Percentiles rank a stretch among this genome's conserved stretches.
Conservation (phyloP, 768 basidiomycete genomes). For the Boletus reticulatus region DNA sequence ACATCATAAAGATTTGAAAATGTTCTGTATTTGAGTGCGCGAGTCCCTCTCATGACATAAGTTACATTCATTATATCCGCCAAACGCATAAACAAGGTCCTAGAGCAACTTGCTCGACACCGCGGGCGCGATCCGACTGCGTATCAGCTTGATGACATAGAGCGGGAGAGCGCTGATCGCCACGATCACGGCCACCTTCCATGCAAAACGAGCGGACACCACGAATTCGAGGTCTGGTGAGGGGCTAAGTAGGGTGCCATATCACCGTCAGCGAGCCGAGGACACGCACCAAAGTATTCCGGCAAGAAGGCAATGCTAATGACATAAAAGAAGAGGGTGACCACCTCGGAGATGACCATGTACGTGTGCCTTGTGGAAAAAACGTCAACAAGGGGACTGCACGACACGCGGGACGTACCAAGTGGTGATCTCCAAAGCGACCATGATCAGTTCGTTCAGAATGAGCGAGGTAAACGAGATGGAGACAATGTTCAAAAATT, state of each 20-base stretch:
- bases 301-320: conserved; percentile 92
- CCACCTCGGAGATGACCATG: conserved; percentile 91
- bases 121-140: conserved; percentile 85
- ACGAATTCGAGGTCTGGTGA: conserved; percentile 86
- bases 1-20: conserved; percentile 39
- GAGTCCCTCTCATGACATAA: background rate
- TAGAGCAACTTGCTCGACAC: conserved; percentile 87
- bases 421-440: conserved; percentile 94
- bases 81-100: background rate
- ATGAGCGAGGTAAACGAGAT: conserved; percentile 97
- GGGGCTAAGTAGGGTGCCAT: no score
- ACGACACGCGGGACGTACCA: conserved; percentile 51
- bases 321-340: conserved; percentile 85
- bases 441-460: conserved; percentile 98
- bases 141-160: conserved; percentile 86
- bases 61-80: background rate
- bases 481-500: conserved; percentile 96
- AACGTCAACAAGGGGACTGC: background rate
- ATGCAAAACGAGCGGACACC: conserved; percentile 79
- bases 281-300: conserved; percentile 86
- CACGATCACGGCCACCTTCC: conserved; percentile 95
- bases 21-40: background rate
- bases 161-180: conserved; percentile 91
- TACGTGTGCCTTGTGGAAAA: conserved; percentile 72
- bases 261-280: no score